Evolutionary conservation across 257 asterid species (phyloP).

Genomic region (Gentiana macrophylla): DNA sequence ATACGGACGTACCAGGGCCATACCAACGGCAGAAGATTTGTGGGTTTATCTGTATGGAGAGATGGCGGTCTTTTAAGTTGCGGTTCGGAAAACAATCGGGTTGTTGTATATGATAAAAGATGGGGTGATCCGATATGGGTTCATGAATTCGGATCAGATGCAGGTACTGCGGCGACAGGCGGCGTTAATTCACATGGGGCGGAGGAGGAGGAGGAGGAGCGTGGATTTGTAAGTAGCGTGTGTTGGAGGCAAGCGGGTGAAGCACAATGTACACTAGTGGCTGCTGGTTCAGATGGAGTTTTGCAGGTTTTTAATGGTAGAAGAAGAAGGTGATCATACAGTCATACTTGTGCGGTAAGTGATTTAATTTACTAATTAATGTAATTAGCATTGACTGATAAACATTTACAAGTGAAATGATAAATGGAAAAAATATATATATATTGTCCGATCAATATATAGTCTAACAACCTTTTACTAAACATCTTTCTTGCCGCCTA

Average conservation of each 20-base stretch:
- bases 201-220: background rate
- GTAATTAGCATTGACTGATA: background rate
- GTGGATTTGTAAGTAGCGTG: constrained; percentile 57
- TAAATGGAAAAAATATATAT: too few relatives aligned
- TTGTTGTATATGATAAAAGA: constrained; percentile 71
- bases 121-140: constrained; percentile 88
- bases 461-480: background rate
- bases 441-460: background rate
- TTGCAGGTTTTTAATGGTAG: constrained; percentile 55
- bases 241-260: constrained; percentile 73
- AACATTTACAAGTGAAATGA: too few relatives aligned
- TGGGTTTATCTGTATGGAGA: constrained; percentile 77
- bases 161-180: constrained; percentile 2
- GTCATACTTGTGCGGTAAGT: background rate
- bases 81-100: constrained; percentile 73
- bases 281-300: constrained; percentile 83
- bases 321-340: constrained; percentile 15
- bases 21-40: constrained; percentile 56
- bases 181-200: background rate
- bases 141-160: constrained; percentile 24
- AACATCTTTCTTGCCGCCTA: background rate
- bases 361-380: background rate
- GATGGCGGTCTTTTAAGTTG: constrained; percentile 66
- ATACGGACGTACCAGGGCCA: constrained; percentile 63
- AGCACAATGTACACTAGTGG: constrained; percentile 63